Evolutionary conservation across 2,329 filamentous ascomycete genomes (phyloP).

Genomic region (Fusarium sp.): DNA sequence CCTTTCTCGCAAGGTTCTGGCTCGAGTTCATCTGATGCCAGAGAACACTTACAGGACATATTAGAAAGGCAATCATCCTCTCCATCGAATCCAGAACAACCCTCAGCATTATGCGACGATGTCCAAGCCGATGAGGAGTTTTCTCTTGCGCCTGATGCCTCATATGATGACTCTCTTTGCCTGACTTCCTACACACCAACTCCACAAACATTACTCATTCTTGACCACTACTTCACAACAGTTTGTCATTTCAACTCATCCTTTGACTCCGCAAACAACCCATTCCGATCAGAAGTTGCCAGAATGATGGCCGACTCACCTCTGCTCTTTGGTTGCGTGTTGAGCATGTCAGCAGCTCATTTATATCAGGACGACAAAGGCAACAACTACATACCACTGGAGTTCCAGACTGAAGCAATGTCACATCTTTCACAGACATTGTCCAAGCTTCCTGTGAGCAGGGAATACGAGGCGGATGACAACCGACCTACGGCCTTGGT

Average conservation of each 20-base stretch:
- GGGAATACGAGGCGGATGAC: neutral
- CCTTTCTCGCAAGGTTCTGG: neutral
- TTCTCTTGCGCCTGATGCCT: neutral
- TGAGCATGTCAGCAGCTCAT: slow-evolving; percentile 37
- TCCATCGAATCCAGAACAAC: accelerated
- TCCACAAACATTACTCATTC: slow-evolving; percentile 8
- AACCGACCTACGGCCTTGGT: neutral
- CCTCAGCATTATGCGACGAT: neutral
- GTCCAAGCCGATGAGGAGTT: neutral
- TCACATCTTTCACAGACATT: slow-evolving; percentile 14
- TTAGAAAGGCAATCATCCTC: neutral
- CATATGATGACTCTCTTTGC: neutral
- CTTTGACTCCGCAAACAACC: slow-evolving; percentile 24
- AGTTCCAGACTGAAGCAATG: slow-evolving; percentile 31
- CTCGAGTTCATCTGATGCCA: no score
- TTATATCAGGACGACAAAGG: slow-evolving; percentile 16
- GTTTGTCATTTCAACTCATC: slow-evolving; percentile 28
- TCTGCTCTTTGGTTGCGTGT: slow-evolving; percentile 11
- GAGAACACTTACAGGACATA: accelerated
- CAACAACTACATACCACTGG: neutral
- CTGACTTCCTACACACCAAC: neutral
- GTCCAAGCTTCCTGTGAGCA: neutral
- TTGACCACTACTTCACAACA: slow-evolving; percentile 26
- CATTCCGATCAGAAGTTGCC: slow-evolving; percentile 29
- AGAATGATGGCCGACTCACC: slow-evolving; percentile 20